Percentiles rank a stretch among this genome's conserved stretches.
phyloP scores from a whole-genome alignment of 805 yeast species.

The Candida morakotiae region DNA sequence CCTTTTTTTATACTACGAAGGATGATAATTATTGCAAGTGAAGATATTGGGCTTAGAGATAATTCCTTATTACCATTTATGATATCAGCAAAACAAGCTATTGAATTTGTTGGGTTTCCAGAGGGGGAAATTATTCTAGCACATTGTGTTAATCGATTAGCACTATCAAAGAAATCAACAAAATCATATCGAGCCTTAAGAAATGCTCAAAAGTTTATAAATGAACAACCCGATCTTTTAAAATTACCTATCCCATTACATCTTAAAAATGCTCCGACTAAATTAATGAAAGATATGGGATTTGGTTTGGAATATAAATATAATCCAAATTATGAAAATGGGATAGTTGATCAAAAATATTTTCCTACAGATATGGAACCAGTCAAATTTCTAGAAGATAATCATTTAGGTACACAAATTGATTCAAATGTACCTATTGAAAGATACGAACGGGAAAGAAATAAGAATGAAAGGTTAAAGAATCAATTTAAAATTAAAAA shows the following conservation, averaged over 20 bases:
- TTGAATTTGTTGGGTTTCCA: conserved; percentile 89
- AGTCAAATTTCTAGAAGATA: conserved; percentile 46
- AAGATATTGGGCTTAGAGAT: conserved; percentile 86
- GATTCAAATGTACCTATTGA: conserved; percentile 16
- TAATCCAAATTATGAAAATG: conserved; percentile 75
- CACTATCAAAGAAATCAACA: conserved; percentile 81
- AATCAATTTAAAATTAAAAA: conserved; percentile 18
- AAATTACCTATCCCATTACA: conserved; percentile 74
- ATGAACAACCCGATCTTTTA: conserved; percentile 53
- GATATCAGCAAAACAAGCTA: conserved; percentile 77
- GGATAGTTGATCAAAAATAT: conserved; percentile 69
- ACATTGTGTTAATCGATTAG: conserved; percentile 89
- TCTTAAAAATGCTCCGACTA: conserved; percentile 91
- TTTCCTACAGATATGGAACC: conserved; percentile 58
- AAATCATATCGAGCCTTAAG: conserved; percentile 80
- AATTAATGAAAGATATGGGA: conserved; percentile 82
- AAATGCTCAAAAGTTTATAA: conserved; percentile 54
- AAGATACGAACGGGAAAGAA: conserved; percentile 11
- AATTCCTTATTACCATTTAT: conserved; percentile 84
- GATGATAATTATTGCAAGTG: conserved; percentile 93
- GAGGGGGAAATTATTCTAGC: conserved; percentile 88
- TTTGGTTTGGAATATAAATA: conserved; percentile 84
- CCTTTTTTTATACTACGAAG: conserved; percentile 86
- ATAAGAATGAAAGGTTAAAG: conserved; percentile 14
- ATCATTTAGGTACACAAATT: conserved; percentile 47